Conservation (phyloP, 345 rosid genomes). For the Boechera stricta region DNA sequence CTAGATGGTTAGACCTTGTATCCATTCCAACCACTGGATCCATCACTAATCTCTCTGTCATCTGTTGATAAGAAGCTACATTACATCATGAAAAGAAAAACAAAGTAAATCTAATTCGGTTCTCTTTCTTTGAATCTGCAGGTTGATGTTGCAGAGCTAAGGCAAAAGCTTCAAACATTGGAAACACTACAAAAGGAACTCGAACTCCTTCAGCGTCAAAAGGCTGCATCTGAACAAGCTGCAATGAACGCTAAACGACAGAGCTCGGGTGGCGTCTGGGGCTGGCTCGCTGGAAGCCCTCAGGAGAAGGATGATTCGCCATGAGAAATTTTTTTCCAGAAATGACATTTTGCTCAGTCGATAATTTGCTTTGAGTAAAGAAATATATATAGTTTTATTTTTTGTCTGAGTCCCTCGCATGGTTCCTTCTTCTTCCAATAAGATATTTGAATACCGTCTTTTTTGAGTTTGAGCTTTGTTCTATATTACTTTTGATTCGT, state of each 20-base stretch:
- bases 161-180: constrained; percentile 91
- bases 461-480: constrained; percentile 23
- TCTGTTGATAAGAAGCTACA: neutral
- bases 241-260: constrained; percentile 74
- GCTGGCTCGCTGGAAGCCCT: constrained; percentile 94
- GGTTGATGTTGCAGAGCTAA: constrained; percentile 97
- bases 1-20: neutral
- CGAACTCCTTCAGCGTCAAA: constrained; percentile 90
- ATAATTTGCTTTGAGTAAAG: constrained; percentile 29
- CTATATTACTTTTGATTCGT: neutral
- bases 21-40: constrained; percentile 11
- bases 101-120: neutral
- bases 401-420: neutral
- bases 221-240: constrained; percentile 96
- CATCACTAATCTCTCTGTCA: constrained; percentile 13
- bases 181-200: constrained; percentile 89
- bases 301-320: constrained; percentile 47
- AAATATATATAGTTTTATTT: constrained; percentile 2
- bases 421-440: constrained; percentile 24
- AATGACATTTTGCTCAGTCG: no score
- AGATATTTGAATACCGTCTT: constrained; percentile 5
- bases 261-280: constrained; percentile 94
- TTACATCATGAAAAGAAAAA: neutral
- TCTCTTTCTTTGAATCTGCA: constrained; percentile 43
- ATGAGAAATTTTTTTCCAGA: no score